Base-by-base conservation (phyloP, 768 basidiomycete genomes). In the Boletellus ananiceps region DNA sequence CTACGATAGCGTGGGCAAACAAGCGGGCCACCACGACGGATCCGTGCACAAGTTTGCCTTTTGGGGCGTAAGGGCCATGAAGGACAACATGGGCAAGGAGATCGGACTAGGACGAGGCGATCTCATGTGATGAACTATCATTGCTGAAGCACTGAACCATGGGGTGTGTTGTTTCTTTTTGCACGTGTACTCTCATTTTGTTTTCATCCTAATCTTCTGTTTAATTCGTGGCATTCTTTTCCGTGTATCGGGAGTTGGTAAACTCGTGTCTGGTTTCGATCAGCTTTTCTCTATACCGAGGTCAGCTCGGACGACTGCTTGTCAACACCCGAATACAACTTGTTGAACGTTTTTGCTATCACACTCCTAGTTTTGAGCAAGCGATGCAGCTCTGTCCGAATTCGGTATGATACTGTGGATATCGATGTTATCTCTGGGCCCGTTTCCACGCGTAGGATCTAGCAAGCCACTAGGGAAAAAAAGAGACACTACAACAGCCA, bases 41-140 rank as follows among this genome's bases (percentile, higher is more conserved):
- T 57, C 64, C 15, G 60, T 44, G 31, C 50, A 55, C 44, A 61
- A 56, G 23, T 62, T 66, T 38, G 60, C 64, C 1, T 72, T 72
- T 50, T 74, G 71, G 72, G 72, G 65, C 27, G 66, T 73, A 14
- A 57, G 71, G 29, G 71, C 69, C 2, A 58, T 68, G 59, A 68
- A 58, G 43, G 60, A 66, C 38, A 59, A 62, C 15, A 51, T 51
- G 21, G 70, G 69, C 2, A 59, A 59, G 49, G 69, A 71, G 55
- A 62, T 71, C 8, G 69, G 70, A 16, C 44, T 70, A 19, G 67
- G 62, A 16, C 61, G 34, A 25, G 67, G 47, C 47, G 69, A 50
- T 59, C 29, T 6, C 11, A 35, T 35, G 38, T 49, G 46, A 49
- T 57, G 25, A 43, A 15, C 13, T 5, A 31, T 12, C 15, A 4